These are phyloP conservation scores for Hippophae tibetana DNA, from an alignment of 306 rosid genomes.

Conservation along the genomic window DNA sequence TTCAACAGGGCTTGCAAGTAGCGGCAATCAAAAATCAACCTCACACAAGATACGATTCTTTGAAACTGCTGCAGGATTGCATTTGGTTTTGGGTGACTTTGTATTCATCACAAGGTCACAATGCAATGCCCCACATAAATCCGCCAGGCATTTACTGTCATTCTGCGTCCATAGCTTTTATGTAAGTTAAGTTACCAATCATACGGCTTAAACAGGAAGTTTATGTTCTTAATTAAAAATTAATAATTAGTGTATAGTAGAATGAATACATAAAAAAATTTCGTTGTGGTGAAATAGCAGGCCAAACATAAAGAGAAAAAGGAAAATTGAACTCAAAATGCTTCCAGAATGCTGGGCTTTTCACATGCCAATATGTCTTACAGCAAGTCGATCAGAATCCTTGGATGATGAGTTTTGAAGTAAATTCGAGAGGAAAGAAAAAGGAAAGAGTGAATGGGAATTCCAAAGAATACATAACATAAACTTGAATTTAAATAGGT, in stretches of 20 bases:
- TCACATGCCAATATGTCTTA: too few species aligned
- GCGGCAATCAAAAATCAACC: slow-evolving; percentile 43
- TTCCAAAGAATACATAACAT: not conserved
- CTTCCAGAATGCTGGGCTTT: too few species aligned
- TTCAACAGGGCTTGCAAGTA: slow-evolving; percentile 7
- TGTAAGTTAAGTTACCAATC: not conserved
- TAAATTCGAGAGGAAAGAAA: too few species aligned
- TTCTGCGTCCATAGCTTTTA: slow-evolving; percentile 37
- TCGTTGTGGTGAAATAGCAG: too few species aligned
- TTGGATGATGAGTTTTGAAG: too few species aligned
- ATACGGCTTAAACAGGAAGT: not conserved
- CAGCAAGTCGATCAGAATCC: too few species aligned
- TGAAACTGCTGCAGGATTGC: slow-evolving; percentile 73
- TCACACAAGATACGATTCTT: slow-evolving; percentile 83
- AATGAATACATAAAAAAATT: too few species aligned
- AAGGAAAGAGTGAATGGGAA: too few species aligned
- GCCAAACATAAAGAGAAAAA: too few species aligned
- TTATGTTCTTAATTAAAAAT: not conserved
- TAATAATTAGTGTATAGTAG: not conserved
- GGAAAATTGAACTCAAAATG: too few species aligned
- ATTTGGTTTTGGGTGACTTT: slow-evolving; percentile 59
- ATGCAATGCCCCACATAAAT: slow-evolving; percentile 89
- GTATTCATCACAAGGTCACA: slow-evolving; percentile 55
- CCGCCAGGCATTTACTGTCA: slow-evolving; percentile 81
- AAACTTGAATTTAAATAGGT: not conserved